Evolutionary conservation across 768 basidiomycete species (phyloP).

Genomic region (Pleurotus giganteus): DNA sequence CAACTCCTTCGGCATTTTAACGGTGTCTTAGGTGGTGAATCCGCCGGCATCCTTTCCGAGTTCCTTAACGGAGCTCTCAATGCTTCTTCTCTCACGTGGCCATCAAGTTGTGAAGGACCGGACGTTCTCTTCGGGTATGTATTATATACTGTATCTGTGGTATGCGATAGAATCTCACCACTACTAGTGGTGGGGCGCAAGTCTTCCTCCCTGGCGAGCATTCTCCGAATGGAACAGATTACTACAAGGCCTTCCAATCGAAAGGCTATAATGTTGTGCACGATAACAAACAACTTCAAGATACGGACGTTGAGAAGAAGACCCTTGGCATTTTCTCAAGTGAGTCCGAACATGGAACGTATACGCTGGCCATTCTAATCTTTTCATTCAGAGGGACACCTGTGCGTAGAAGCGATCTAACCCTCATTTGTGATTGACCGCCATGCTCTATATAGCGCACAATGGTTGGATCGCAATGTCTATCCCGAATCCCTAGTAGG

Average conservation of each 20-base stretch:
- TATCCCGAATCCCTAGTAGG: conserved; percentile 33
- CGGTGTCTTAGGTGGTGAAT: conserved; percentile 23
- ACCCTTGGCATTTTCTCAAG: conserved; percentile 42
- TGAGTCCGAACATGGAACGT: conserved; percentile 16
- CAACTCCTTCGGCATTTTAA: not conserved
- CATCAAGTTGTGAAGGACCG: conserved; percentile 37
- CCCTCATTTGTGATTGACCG: not conserved
- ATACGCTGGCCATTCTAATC: not conserved
- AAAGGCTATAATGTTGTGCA: conserved; percentile 41
- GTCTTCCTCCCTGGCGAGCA: conserved; percentile 35
- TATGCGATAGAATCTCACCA: not conserved
- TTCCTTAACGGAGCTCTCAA: conserved; percentile 30
- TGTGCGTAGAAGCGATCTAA: not conserved
- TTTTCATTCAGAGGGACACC: not conserved
- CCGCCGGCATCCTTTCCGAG: conserved; percentile 31
- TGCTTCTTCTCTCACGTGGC: conserved; percentile 35
- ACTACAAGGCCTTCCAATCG: conserved; percentile 37
- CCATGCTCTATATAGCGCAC: conserved; percentile 29
- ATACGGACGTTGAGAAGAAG: conserved; percentile 31
- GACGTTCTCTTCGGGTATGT: conserved; percentile 44
- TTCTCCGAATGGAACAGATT: conserved; percentile 38
- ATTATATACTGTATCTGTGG: not conserved
- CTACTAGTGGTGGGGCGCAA: conserved; percentile 38
- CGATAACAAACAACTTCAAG: conserved; percentile 32
- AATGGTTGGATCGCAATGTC: conserved; percentile 42